Percentiles rank a stretch among this genome's conserved stretches.
Evolutionary conservation across 116 monocot species (phyloP).

Genomic region (Posidonia oceanica): DNA sequence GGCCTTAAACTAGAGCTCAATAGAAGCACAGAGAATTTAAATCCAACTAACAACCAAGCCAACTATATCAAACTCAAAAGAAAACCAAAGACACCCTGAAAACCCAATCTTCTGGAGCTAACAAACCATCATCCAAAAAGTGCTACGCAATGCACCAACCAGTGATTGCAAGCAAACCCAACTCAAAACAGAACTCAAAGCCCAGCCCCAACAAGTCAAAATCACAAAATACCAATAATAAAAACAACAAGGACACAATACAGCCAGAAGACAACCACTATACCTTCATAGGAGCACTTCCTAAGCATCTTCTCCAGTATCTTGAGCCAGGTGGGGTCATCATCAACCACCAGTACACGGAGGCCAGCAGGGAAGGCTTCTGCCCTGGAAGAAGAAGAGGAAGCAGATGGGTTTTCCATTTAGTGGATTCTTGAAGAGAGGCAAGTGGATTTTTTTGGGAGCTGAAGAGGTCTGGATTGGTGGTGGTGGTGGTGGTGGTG

Average conservation of each 20-base stretch:
- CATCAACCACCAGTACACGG: slow-evolving; percentile 53
- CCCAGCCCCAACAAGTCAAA: not conserved
- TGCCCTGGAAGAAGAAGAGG: slow-evolving; percentile 8
- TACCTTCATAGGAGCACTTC: slow-evolving; percentile 57
- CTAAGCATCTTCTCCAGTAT: slow-evolving; percentile 59
- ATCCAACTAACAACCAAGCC: too few species aligned
- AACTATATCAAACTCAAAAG: too few species aligned
- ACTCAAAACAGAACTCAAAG: too few species aligned
- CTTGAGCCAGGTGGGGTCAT: slow-evolving; percentile 56
- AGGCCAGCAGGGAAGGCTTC: slow-evolving; percentile 45
- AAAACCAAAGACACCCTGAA: too few species aligned
- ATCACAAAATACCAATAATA: not conserved
- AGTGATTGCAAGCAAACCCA: too few species aligned
- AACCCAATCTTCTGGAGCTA: too few species aligned
- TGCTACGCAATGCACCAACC: too few species aligned
- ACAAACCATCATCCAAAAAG: too few species aligned
- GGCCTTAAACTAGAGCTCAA: too few species aligned
- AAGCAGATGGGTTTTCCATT: slow-evolving; percentile 8
- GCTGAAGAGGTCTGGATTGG: not conserved
- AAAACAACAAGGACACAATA: too few species aligned
- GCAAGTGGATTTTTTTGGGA: not conserved
- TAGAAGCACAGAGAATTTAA: too few species aligned
- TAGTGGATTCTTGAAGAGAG: not conserved
- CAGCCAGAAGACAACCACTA: not conserved
- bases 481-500: not conserved